Base-by-base conservation (phyloP, 2,329 filamentous ascomycete genomes). In the Aureobasidium sp. region DNA sequence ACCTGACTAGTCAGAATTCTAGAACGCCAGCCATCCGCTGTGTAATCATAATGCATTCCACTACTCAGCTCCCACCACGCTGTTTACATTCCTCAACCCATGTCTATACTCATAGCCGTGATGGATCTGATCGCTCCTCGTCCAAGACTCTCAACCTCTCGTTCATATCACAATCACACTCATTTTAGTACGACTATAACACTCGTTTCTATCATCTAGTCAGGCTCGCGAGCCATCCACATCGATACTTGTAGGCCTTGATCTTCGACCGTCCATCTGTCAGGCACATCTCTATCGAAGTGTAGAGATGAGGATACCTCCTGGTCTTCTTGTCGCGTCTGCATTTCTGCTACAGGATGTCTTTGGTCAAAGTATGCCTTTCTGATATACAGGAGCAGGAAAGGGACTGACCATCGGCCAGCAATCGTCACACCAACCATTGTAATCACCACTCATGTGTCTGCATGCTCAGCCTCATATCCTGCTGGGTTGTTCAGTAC, bases 21-120 rank as follows among this genome's bases (percentile, higher is more conserved):
- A 64, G 48, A 64, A 55, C 43, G 29, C 25, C n/a, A 42, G 27
- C n/a, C 15, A 18, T 18, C n/a, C n/a, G n/a, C n/a, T 36, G 13
- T n/a, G n/a, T 25, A 47, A 48, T 27, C 38, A 29, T 15, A 55
- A 48, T 42, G 50, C 60, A 64, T 64, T 64, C 60, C 60, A n/a
- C n/a, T n/a, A n/a, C n/a, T n/a, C n/a, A 47, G n/a, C n/a, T 33
- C 23, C 47, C 11, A 25, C 2, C 15, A 23, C 13, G 15, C 20
- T 64, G 60, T 64, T 64, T 64, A 64, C 60, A 64, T 64, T 64
- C 60, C 60, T 55, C 29, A 36, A 13, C 13, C 33, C 33, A 36
- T n/a, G 3, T n/a, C 36, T 13, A 20, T 27, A n/a, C n/a, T n/a
- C 51, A 31, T 43, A 45, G 40, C 15, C 38, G 33, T 36, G 38